Evolutionary conservation across 371 early-diverging fungal species (phyloP), one percentile per base, ranked within the genome.

Genomic region (Coemansia sp.): DNA sequence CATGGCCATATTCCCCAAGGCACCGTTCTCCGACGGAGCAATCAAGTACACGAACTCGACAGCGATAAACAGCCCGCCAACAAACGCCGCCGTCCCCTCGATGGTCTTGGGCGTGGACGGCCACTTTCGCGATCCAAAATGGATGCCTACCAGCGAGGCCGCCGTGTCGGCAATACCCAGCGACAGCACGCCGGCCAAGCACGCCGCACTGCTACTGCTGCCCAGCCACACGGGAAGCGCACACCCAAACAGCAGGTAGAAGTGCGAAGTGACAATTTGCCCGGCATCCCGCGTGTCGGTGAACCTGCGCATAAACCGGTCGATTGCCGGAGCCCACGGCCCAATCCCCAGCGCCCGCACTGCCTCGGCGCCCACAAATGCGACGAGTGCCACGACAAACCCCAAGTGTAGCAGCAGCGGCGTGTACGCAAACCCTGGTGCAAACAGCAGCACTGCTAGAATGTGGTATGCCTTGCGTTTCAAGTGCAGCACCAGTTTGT

Each of bases 91-190:
- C 0, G 97, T 90, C 31, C 97, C 97, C 80, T 95, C 93, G 5
- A 95, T 69, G 1, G 94, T 90, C 70, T 96, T 96, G 45, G 81
- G 71, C 0, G 90, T 84, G 1, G 83, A 84, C 2, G 85, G 86
- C 96, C 95, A 95, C 10, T 81, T 80, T 16, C 61, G 70, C 9
- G 84, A 72, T 31, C 97, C 97, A 62, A 76, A 84, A 2, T 79
- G 59, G 51, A 90, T 86, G 30, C 97, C 97, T 6, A 89, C 82
- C 47, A 93, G 79, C 1, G 95, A 94, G 5, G 95, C 95, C 72
- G 89, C 83, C 0, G 94, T 81, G 77, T 96, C 96, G 4, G 93
- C 93, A 60, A 96, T 83, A 0, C 96, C 96, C 35, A 96, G 77
- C 0, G 90, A 79, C 54, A 95, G 73, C 38, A 95, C 86, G 6